Base-by-base conservation (phyloP, 306 rosid genomes). In the Sindora glabra region DNA sequence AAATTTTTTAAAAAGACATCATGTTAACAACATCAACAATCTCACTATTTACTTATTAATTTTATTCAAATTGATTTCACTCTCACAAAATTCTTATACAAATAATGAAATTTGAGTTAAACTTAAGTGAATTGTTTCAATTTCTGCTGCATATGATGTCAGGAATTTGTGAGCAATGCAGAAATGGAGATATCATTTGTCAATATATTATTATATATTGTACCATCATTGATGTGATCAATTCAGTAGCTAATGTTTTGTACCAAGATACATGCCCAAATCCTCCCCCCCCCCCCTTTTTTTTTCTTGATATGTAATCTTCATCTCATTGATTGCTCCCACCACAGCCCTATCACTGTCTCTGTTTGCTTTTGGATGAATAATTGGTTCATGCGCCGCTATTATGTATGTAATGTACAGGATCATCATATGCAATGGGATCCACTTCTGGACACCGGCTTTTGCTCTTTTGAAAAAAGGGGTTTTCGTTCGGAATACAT, bases 301-400 rank as follows among this genome's bases (percentile, higher is more conserved):
- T 3, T 24, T 56, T 32, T 33, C 40, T 55, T 57, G 0, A 15
- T 45, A n/a, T 38, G 58, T 53, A 52, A 70, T 76, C 76, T 46
- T 30, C 7, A 18, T 47, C 54, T 65, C 74, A 76, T 70, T 70
- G 52, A 70, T 76, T 76, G 67, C 74, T n/a, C 67, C 74, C 77
- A 65, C 65, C 66, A 76, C 67, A n/a, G n/a, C n/a, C 55, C 17
- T 75, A 56, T 47, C 69, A 77, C 77, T 71, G 64, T 67, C 72
- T 72, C 58, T 45, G 62, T 68, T 72, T 68, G 72, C 75, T 77
- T 67, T 62, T 17, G 47, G 40, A 54, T 64, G 68, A 62, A 67
- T 77, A 50, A 77, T 68, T 63, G 73, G 13, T 48, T 67, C 79
- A 65, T 68, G 82, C 82, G 82, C 73, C 75, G 75, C 78, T 72